Evolutionary conservation across 345 rosid species (phyloP).

Genomic region (Camelina neglecta): DNA sequence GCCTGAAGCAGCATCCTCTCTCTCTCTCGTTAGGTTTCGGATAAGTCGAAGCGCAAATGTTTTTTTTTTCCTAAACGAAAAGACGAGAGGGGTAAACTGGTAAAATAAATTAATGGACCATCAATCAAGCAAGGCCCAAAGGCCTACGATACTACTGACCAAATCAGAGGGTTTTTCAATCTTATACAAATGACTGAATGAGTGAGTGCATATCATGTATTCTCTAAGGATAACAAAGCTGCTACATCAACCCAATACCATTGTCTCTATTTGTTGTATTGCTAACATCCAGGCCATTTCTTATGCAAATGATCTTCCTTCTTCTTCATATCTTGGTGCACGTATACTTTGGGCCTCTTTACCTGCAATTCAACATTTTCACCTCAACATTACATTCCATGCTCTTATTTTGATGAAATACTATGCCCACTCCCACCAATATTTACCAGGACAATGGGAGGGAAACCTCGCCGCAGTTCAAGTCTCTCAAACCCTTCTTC

Average conservation of each 20-base stretch:
- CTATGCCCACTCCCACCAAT: neutral
- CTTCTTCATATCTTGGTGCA: slow-evolving; percentile 57
- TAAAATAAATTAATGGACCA: slow-evolving; percentile 30
- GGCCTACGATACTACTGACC: neutral
- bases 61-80: slow-evolving; percentile 6
- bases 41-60: slow-evolving; percentile 28
- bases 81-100: neutral
- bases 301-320: slow-evolving; percentile 41
- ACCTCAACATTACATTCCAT: slow-evolving; percentile 23
- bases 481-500: slow-evolving; percentile 70
- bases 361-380: slow-evolving; percentile 59
- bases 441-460: slow-evolving; percentile 70
- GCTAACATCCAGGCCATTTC: slow-evolving; percentile 70
- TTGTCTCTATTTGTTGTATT: slow-evolving; percentile 5
- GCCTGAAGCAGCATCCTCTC: slow-evolving; percentile 59
- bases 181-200: neutral
- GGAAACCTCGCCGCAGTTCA: slow-evolving; percentile 56
- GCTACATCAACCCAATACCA: neutral
- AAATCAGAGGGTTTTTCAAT: slow-evolving; percentile 4
- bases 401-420: slow-evolving; percentile 1
- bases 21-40: slow-evolving; percentile 30
- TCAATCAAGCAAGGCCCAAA: slow-evolving; percentile 14
- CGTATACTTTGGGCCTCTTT: slow-evolving; percentile 66
- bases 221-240: slow-evolving; percentile 21
- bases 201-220: neutral